These are phyloP conservation scores for Penstemon davidsonii DNA, from an alignment of 257 asterid genomes.

Conservation along the genomic window DNA sequence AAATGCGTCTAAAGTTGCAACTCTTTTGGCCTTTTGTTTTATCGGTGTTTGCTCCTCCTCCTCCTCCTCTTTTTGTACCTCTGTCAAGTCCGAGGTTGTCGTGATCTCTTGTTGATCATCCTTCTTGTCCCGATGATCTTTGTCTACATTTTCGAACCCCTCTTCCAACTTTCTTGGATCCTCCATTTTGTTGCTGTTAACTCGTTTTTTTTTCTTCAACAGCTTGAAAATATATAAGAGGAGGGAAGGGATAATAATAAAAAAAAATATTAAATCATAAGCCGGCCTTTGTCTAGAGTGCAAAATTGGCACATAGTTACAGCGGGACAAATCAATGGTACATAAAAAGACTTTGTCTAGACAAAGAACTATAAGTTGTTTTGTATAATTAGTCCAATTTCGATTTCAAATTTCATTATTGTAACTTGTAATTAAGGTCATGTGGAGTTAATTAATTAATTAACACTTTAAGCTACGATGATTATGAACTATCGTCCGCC, in stretches of 20 bases:
- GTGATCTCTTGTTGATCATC: slow-evolving; percentile 8
- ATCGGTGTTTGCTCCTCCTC: slow-evolving; percentile 34
- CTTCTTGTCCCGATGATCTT: slow-evolving; percentile 19
- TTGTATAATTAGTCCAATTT: background rate
- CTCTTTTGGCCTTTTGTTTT: slow-evolving; percentile 54
- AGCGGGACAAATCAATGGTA: slow-evolving; percentile 28
- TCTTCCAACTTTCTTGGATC: slow-evolving; percentile 53
- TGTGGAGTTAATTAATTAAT: too few relatives aligned
- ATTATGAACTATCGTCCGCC: too few relatives aligned
- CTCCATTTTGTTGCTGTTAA: slow-evolving; percentile 31
- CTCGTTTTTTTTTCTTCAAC: background rate
- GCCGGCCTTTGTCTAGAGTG: slow-evolving; percentile 39
- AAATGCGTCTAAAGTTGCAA: slow-evolving; percentile 81
- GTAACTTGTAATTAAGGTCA: background rate
- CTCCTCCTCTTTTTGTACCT: slow-evolving; percentile 30
- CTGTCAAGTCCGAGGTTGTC: slow-evolving; percentile 1
- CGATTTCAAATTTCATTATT: background rate
- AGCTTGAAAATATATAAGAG: background rate
- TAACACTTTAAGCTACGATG: too few relatives aligned
- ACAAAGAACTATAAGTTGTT: too few relatives aligned
- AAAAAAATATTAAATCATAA: slow-evolving; percentile 27
- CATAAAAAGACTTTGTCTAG: too few relatives aligned
- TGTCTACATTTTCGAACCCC: slow-evolving; percentile 37
- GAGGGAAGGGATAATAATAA: slow-evolving; percentile 9
- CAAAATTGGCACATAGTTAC: slow-evolving; percentile 4